These are phyloP conservation scores for thale cress (Arabidopsis thaliana) DNA, from an alignment of 345 rosid genomes.

Conservation along the genomic window TAIR10.1 NC_003071.7:1118001-1118500, in stretches of 20 bases:
- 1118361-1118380: slow-evolving; percentile 82
- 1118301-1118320: not conserved
- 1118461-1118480: slow-evolving; percentile 82
- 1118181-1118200: slow-evolving; percentile 84
- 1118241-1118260: slow-evolving; percentile 89
- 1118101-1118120: slow-evolving; percentile 25
- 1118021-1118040: slow-evolving; percentile 71
- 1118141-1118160: slow-evolving; percentile 85
- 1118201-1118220: slow-evolving; percentile 63
- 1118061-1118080: slow-evolving; percentile 7
- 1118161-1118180: slow-evolving; percentile 79
- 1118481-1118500: not conserved
- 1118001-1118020: slow-evolving; percentile 80
- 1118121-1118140: slow-evolving; percentile 66
- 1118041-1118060: slow-evolving; percentile 1
- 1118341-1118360: slow-evolving; percentile 3
- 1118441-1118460: slow-evolving; percentile 71
- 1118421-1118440: slow-evolving; percentile 53
- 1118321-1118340: not conserved
- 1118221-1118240: slow-evolving; percentile 78
- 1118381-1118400: slow-evolving; percentile 79
- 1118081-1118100: slow-evolving; percentile 16
- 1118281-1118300: slow-evolving; percentile 43
- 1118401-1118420: slow-evolving; percentile 79
- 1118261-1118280: slow-evolving; percentile 82